Percentiles rank a stretch among this genome's conserved stretches.
These are phyloP conservation scores for Hyaloscypha finlandica DNA, from an alignment of 495 filamentous ascomycete species.

Conservation along the genomic window DNA sequence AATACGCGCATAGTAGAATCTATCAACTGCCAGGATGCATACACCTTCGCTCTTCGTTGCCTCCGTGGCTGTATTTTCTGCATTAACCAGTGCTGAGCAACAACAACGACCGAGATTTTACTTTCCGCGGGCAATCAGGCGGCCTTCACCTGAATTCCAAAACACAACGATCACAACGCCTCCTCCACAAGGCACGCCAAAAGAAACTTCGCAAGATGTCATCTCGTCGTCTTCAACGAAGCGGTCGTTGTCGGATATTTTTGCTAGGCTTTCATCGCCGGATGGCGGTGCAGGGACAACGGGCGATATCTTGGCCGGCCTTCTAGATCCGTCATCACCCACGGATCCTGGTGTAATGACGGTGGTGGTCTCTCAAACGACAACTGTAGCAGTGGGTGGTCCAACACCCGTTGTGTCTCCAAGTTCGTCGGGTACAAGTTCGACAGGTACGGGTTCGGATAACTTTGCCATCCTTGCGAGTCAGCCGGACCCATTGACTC, in stretches of 20 bases:
- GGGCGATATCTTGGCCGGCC: constrained; percentile 7
- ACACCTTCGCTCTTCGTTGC: constrained; percentile 51
- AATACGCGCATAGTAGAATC: constrained; percentile 25
- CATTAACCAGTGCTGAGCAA: constrained; percentile 45
- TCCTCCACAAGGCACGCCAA: constrained; percentile 15
- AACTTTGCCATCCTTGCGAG: not conserved
- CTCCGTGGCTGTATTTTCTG: constrained; percentile 52
- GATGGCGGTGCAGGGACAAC: constrained; percentile 10
- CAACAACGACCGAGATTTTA: constrained; percentile 54
- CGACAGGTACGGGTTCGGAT: not conserved
- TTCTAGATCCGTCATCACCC: not conserved
- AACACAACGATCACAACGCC: constrained; percentile 48
- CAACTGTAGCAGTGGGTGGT: not conserved
- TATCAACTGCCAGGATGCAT: constrained; percentile 35
- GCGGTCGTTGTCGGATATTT: constrained; percentile 29
- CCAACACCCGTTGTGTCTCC: not conserved
- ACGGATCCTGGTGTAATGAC: not conserved
- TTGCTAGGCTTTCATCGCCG: constrained; percentile 10
- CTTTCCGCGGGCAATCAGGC: constrained; percentile 61
- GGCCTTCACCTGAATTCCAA: constrained; percentile 41
- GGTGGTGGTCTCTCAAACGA: constrained; percentile 26
- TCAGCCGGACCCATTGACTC: not conserved
- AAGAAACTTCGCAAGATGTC: constrained; percentile 22
- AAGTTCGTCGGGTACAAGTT: too few species aligned
- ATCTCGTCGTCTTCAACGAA: constrained; percentile 13